These are phyloP conservation scores for Ceratocystiopsis sp. DNA, from an alignment of 2,329 filamentous ascomycete genomes.

Conservation along the genomic window DNA sequence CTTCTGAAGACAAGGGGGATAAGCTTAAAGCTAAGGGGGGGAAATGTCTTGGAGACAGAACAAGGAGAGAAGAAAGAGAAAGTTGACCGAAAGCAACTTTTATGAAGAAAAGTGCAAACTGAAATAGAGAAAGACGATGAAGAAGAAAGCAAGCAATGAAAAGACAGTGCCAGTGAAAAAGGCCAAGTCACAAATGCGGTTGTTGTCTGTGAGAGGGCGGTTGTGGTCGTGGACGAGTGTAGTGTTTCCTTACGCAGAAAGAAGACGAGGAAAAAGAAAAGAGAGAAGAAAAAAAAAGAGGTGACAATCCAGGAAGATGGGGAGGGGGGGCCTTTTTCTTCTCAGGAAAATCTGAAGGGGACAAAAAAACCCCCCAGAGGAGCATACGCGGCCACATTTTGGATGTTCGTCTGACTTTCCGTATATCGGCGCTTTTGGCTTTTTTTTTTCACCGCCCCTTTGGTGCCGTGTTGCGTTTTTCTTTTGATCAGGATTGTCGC, in stretches of 20 bases:
- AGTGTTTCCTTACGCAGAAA: background rate
- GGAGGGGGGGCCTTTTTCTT: no score
- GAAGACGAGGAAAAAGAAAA: background rate
- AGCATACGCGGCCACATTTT: no score
- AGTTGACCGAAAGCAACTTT: background rate
- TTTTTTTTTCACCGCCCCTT: no score
- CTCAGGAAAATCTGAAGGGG: no score
- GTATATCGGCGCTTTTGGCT: no score
- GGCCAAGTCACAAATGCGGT: background rate
- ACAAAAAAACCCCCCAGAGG: no score
- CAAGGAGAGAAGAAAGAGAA: background rate
- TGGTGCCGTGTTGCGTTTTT: no score
- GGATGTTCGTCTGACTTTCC: no score
- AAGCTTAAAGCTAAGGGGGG: background rate
- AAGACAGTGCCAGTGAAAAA: background rate
- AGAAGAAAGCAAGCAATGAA: background rate
- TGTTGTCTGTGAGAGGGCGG: no score
- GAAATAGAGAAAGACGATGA: background rate
- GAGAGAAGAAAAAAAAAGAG: background rate
- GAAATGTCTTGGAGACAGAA: background rate
- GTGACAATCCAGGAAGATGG: no score
- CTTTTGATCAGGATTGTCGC: no score
- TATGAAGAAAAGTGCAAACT: background rate
- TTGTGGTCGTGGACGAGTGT: no score
- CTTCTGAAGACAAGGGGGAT: background rate